Percentiles rank a stretch among this genome's conserved stretches.
Conservation (phyloP, 106 monocot species). For the Dactylorhiza incarnata region DNA sequence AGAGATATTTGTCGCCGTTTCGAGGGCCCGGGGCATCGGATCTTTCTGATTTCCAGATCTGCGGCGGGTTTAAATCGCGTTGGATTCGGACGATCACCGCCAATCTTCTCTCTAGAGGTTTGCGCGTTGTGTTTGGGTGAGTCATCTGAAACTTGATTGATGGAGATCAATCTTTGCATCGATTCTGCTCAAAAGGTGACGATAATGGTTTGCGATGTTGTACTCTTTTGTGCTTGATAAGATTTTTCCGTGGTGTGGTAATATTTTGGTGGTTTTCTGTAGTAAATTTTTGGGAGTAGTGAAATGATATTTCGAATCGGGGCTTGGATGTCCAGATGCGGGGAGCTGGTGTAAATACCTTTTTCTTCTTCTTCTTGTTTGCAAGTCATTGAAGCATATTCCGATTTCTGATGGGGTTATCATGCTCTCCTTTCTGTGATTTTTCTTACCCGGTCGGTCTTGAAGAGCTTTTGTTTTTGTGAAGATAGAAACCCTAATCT, state of each 20-base stretch:
- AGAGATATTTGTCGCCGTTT: not conserved
- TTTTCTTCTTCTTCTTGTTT: not conserved
- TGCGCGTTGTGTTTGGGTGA: not conserved
- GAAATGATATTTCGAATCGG: not conserved
- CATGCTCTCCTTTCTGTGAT: not conserved
- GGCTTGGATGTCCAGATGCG: not conserved
- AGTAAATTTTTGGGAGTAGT: not conserved
- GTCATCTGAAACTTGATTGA: not conserved
- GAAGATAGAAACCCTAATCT: not conserved
- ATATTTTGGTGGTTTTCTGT: not conserved
- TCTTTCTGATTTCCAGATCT: slow-evolving; percentile 3
- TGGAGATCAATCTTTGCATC: not conserved
- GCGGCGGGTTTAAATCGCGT: not conserved
- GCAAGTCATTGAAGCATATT: not conserved
- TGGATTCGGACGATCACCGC: not conserved
- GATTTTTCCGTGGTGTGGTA: not conserved
- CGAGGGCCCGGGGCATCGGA: not conserved
- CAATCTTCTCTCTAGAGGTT: not conserved
- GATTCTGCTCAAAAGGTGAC: not conserved
- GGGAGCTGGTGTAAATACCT: not conserved
- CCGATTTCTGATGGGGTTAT: not conserved
- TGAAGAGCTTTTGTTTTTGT: not conserved
- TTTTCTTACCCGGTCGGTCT: not conserved
- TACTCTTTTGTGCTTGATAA: not conserved
- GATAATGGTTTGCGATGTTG: not conserved